phyloP scores from a whole-genome alignment of 2,329 filamentous ascomycete species.

The Hypoxylon sp. region DNA sequence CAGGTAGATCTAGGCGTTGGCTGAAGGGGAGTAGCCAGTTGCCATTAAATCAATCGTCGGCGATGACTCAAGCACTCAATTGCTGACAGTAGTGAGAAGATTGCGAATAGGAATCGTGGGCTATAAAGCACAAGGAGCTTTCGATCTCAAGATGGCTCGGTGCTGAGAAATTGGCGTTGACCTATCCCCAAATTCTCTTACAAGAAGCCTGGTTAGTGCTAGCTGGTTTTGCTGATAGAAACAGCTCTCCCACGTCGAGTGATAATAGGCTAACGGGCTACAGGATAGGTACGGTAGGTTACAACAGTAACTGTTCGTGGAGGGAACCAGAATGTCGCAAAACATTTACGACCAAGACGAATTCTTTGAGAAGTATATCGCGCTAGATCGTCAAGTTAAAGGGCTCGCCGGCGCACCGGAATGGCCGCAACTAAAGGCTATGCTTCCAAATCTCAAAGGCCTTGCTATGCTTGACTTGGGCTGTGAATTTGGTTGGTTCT shows the following conservation, averaged over 20 bases:
- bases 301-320: background rate
- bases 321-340: slow-evolving; percentile 49
- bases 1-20: background rate
- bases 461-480: slow-evolving; percentile 58
- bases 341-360: slow-evolving; percentile 58
- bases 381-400: slow-evolving; percentile 56
- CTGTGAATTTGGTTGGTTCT: slow-evolving; percentile 62
- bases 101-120: background rate
- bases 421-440: slow-evolving; percentile 58
- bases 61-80: slow-evolving; percentile 18
- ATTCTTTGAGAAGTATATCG: slow-evolving; percentile 59
- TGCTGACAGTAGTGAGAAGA: background rate
- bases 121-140: background rate
- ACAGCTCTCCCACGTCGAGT: background rate
- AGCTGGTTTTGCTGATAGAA: too few relatives aligned
- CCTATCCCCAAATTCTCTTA: too few relatives aligned
- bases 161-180: background rate
- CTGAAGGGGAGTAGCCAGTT: background rate
- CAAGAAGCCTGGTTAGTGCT: too few relatives aligned
- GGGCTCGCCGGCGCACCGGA: slow-evolving; percentile 58
- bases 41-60: slow-evolving; percentile 3
- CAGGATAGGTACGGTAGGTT: background rate
- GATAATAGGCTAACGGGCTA: background rate
- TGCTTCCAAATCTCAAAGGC: slow-evolving; percentile 54
- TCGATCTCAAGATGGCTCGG: background rate